These are phyloP conservation scores for Alternaria dauci DNA, from an alignment of 2,329 filamentous ascomycete genomes.

Conservation along the genomic window DNA sequence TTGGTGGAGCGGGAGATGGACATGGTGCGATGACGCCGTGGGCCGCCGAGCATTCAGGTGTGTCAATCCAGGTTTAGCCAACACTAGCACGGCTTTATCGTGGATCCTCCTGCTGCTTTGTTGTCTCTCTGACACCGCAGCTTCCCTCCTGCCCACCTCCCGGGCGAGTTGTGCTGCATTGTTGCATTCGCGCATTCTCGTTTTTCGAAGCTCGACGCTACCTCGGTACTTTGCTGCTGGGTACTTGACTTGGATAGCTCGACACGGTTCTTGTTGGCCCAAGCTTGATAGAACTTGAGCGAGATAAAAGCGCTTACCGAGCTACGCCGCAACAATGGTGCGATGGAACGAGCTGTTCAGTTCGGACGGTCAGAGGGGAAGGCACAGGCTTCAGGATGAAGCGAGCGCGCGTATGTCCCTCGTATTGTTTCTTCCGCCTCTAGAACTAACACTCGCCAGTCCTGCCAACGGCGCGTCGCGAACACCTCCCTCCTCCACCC, in stretches of 20 bases:
- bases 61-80: slow-evolving; percentile 26
- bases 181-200: neutral
- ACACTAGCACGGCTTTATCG: slow-evolving; percentile 9
- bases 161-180: neutral
- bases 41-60: slow-evolving; percentile 4
- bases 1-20: slow-evolving; percentile 1
- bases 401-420: slow-evolving; percentile 48
- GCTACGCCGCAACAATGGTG: slow-evolving; percentile 42
- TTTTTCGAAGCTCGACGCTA: slow-evolving; percentile 3
- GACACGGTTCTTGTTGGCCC: neutral
- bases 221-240: neutral
- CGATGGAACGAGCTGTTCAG: slow-evolving; percentile 51
- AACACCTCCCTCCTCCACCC: slow-evolving; percentile 68
- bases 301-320: slow-evolving; percentile 5
- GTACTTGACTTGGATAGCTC: neutral
- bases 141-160: neutral
- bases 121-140: slow-evolving; percentile 5
- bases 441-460: slow-evolving; percentile 57
- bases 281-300: slow-evolving; percentile 4
- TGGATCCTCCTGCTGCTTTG: slow-evolving; percentile 10
- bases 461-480: slow-evolving; percentile 67
- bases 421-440: slow-evolving; percentile 1
- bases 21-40: slow-evolving; percentile 26
- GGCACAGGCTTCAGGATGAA: slow-evolving; percentile 54
- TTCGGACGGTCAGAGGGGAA: slow-evolving; percentile 49